A percentile compares a stretch with the other conserved stretches of the same genome.
Conservation (phyloP, 768 basidiomycete genomes). For the Auricularia cornea region DNA sequence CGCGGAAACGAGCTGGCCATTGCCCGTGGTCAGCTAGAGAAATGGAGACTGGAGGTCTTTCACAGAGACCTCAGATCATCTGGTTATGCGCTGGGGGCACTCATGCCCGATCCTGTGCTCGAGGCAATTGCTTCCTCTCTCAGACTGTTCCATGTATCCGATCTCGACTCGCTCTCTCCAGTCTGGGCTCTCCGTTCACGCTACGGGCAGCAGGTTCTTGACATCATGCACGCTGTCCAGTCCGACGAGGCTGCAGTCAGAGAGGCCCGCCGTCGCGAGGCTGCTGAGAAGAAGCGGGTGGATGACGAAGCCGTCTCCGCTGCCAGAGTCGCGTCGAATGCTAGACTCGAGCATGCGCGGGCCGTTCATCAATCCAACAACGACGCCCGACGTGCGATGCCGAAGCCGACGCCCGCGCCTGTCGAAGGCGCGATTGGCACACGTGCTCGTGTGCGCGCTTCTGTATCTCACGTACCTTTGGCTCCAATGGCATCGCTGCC, state of each 20-base stretch:
- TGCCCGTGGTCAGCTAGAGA: neutral
- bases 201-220: neutral
- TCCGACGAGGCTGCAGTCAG: neutral
- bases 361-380: too few relatives aligned
- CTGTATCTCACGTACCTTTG: too few relatives aligned
- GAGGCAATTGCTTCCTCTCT: neutral
- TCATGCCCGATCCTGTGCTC: neutral
- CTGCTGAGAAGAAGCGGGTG: neutral
- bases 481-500: too few relatives aligned
- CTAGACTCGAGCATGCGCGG: too few relatives aligned
- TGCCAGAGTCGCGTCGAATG: neutral
- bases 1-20: too few relatives aligned
- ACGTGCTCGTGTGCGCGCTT: too few relatives aligned
- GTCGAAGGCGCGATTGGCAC: too few relatives aligned
- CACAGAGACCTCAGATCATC: neutral
- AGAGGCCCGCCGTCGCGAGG: neutral
- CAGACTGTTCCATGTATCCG: neutral
- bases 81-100: neutral
- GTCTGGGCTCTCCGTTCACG: neutral
- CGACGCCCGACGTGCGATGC: too few relatives aligned
- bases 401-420: too few relatives aligned
- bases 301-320: neutral
- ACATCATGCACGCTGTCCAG: neutral
- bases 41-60: neutral
- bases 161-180: neutral